Evolutionary conservation across 1,139 yeast species (phyloP).

Genomic region (Kodamaea derodonti): DNA sequence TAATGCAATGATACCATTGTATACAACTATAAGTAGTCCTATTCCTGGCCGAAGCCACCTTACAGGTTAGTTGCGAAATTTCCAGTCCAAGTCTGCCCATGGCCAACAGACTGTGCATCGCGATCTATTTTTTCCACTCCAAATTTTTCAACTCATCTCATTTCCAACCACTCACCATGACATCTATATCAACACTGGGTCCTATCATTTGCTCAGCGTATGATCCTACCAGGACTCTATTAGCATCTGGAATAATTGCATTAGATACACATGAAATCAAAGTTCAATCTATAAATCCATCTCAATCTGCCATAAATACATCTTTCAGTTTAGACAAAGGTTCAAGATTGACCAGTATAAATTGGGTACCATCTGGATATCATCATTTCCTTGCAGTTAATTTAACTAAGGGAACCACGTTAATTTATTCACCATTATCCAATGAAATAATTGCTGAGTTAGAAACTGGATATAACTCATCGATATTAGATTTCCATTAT

Average conservation of each 20-base stretch:
- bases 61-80: too few relatives aligned
- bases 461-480: slow-evolving; percentile 45
- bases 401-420: slow-evolving; percentile 59
- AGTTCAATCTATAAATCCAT: slow-evolving; percentile 49
- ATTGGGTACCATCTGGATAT: slow-evolving; percentile 50
- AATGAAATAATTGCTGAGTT: slow-evolving; percentile 54
- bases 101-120: too few relatives aligned
- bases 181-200: slow-evolving; percentile 12
- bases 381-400: slow-evolving; percentile 58
- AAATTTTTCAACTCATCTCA: slow-evolving; percentile 7
- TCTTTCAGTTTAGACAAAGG: slow-evolving; percentile 54
- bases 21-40: too few relatives aligned
- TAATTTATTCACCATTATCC: slow-evolving; percentile 65
- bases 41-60: too few relatives aligned
- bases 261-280: slow-evolving; percentile 72
- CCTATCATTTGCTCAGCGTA: slow-evolving; percentile 37
- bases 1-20: too few relatives aligned
- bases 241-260: slow-evolving; percentile 67
- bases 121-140: too few relatives aligned
- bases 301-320: slow-evolving; percentile 36
- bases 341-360: slow-evolving; percentile 45
- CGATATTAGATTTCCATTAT: slow-evolving; percentile 52
- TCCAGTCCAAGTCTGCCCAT: too few relatives aligned
- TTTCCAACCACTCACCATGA: slow-evolving; percentile 2
- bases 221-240: slow-evolving; percentile 54